phyloP scores from a whole-genome alignment of 2,329 filamentous ascomycete genomes.

The Ceratocystis ficicola region DNA sequence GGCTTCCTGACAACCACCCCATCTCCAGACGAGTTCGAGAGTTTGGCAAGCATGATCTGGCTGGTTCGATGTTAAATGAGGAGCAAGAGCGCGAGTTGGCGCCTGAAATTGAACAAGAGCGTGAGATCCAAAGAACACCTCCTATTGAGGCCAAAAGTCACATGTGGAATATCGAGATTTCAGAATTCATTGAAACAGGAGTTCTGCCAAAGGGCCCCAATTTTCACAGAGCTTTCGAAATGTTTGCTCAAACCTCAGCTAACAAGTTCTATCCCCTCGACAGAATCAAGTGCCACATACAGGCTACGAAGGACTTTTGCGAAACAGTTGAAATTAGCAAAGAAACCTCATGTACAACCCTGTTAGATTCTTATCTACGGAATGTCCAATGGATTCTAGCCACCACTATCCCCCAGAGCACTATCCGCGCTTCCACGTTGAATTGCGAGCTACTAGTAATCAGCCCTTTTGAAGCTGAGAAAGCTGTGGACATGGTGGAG shows the following conservation, averaged over 20 bases:
- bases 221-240: constrained; percentile 39
- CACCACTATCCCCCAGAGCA: not conserved
- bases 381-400: constrained; percentile 43
- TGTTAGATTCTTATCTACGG: constrained; percentile 37
- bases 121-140: constrained; percentile 40
- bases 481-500: constrained; percentile 34
- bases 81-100: constrained; percentile 59
- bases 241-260: constrained; percentile 18
- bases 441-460: constrained; percentile 38
- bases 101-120: constrained; percentile 51
- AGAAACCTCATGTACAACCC: not conserved
- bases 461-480: constrained; percentile 49
- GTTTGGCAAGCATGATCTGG: not conserved
- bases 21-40: constrained; percentile 12
- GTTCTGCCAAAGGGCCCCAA: constrained; percentile 25
- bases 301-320: constrained; percentile 42
- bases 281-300: constrained; percentile 32
- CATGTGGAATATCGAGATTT: constrained; percentile 34
- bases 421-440: not conserved
- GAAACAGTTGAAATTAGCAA: constrained; percentile 30
- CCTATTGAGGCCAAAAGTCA: constrained; percentile 33
- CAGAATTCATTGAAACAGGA: constrained; percentile 32
- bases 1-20: not conserved
- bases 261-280: constrained; percentile 17
- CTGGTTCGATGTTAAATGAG: constrained; percentile 38